These are phyloP conservation scores for sorghum (Sorghum bicolor) DNA, from an alignment of 176 grass and related monocot genomes.

Conservation along the genomic window Sorghum_bicolor_NCBIv3 NC_012870.2:3471501-3472000, in stretches of 20 bases:
- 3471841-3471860: slow-evolving; percentile 85
- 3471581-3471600: slow-evolving; percentile 71
- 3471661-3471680: slow-evolving; percentile 55
- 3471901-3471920: slow-evolving; percentile 82
- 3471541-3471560: slow-evolving; percentile 72
- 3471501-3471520: slow-evolving; percentile 90
- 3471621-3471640: slow-evolving; percentile 94
- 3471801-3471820: slow-evolving; percentile 59
- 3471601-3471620: slow-evolving; percentile 76
- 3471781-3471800: slow-evolving; percentile 50
- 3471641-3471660: slow-evolving; percentile 92
- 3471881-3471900: slow-evolving; percentile 81
- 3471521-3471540: slow-evolving; percentile 92
- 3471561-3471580: slow-evolving; percentile 75
- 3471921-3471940: slow-evolving; percentile 96
- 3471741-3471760: slow-evolving; percentile 61
- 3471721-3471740: slow-evolving; percentile 79
- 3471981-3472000: slow-evolving; percentile 54
- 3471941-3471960: slow-evolving; percentile 83
- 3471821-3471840: slow-evolving; percentile 71
- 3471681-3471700: slow-evolving; percentile 44
- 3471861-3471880: slow-evolving; percentile 91
- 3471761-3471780: slow-evolving; percentile 85
- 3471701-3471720: slow-evolving; percentile 76
- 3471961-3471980: slow-evolving; percentile 2